Conservation (phyloP, 225 moss, liverwort and hornwort genomes). For the Straminergon stramineum region DNA sequence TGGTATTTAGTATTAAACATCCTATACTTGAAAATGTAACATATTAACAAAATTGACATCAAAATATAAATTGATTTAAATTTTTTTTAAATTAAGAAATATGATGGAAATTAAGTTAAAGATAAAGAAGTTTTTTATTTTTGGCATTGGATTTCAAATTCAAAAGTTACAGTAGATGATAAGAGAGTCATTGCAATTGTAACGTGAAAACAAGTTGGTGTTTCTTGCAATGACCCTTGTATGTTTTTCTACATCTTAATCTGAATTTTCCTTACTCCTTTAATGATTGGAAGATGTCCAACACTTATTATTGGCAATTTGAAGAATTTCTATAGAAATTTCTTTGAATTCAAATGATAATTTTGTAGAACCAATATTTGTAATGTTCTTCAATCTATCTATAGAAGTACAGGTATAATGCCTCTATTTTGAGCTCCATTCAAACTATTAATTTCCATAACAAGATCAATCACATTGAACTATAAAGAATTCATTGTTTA, state of each 20-base stretch:
- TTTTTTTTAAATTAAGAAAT: too few relatives aligned
- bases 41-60: too few relatives aligned
- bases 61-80: too few relatives aligned
- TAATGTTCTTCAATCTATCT: not conserved
- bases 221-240: too few relatives aligned
- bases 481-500: not conserved
- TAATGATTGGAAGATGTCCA: not conserved
- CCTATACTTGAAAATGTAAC: too few relatives aligned
- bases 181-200: too few relatives aligned
- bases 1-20: too few relatives aligned
- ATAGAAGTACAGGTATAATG: not conserved
- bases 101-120: too few relatives aligned
- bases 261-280: not conserved
- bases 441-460: not conserved
- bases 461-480: not conserved
- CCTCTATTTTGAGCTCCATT: not conserved
- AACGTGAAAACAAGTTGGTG: too few relatives aligned
- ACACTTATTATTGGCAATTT: not conserved
- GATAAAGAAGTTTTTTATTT: too few relatives aligned
- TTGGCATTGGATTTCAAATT: too few relatives aligned
- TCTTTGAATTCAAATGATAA: not conserved
- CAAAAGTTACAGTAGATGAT: too few relatives aligned
- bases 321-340: not conserved
- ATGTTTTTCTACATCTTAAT: not conserved
- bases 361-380: not conserved